Conservation (phyloP, 257 asterid genomes). For the Agastache rugosa region DNA sequence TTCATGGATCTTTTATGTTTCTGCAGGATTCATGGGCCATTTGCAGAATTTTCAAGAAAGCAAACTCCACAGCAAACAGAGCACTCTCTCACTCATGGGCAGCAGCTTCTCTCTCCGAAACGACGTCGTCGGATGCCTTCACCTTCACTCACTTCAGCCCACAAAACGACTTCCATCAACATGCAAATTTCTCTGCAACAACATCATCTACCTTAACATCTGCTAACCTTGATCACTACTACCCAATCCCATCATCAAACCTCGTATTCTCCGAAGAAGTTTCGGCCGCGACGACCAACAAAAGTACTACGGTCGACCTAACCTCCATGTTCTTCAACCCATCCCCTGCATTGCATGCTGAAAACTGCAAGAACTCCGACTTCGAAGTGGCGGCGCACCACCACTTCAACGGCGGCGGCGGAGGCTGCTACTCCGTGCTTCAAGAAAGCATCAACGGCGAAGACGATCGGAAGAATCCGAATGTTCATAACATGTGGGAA, state of each 20-base stretch:
- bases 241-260: conserved; percentile 45
- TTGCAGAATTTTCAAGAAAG: conserved; percentile 81
- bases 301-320: conserved; percentile 41
- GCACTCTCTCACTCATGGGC: conserved; percentile 58
- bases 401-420: conserved; percentile 38
- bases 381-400: conserved; percentile 42
- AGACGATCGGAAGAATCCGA: conserved; percentile 32
- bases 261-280: conserved; percentile 45
- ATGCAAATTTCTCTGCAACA: conserved; percentile 38
- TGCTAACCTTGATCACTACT: conserved; percentile 39
- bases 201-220: conserved; percentile 34
- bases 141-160: conserved; percentile 42
- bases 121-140: conserved; percentile 49
- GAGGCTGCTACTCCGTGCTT: conserved; percentile 29
- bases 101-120: conserved; percentile 45
- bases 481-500: conserved; percentile 42
- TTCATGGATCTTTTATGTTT: not conserved
- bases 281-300: conserved; percentile 39
- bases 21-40: conserved; percentile 83
- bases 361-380: conserved; percentile 16
- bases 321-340: conserved; percentile 46
- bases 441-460: conserved; percentile 31
- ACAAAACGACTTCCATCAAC: conserved; percentile 37
- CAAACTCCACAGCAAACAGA: conserved; percentile 61
- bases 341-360: conserved; percentile 35